Evolutionary conservation across 2,329 filamentous ascomycete species (phyloP), one percentile per base, ranked within the genome.

Genomic region (Cladobotryum mycophilum): DNA sequence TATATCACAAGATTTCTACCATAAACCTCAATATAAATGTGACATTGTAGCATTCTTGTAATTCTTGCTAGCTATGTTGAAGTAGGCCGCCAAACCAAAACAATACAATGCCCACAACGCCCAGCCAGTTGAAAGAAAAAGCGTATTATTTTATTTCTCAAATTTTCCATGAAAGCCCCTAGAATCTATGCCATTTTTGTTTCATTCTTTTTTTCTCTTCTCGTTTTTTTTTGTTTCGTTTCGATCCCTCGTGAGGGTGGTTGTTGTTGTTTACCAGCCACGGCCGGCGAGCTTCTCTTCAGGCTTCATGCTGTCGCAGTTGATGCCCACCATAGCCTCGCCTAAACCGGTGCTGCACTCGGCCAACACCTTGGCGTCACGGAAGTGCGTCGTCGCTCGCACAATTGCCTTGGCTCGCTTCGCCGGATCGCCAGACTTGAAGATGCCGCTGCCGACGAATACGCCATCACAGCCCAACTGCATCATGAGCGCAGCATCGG

Each of bases 281-380:
- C 92, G 77, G 54, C 82, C 84, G 30, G 91, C 87, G 70, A 96
- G 74, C 80, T 88, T 95, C 70, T 96, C 86, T 53, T 79, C 78
- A 48, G 88, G 81, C 55, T 78, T 76, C 85, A 97, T 86, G 60
- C 78, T 81, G 55, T 81, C 81, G 58, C 88, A 88, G 72, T 92
- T 96, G 65, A 97, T 89, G 22, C 93, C 93, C 11, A 96, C 91
- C 89, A 97, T 99, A 36, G 93, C 90, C 79, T 96, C 91, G n/a
- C 93, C 93, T 25, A 97, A 74, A 51, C 91, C 89, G 64, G 85
- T 83, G 72, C 87, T 92, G 53, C 91, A 87, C 72, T 95, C 86
- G 5, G 91, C 91, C 49, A 99, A 73, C 20, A 95, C 81, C 75
- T 88, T 85, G 37, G 90, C 74, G 66, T 97, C 90, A 60, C 82